Percentiles rank a stretch among this genome's conserved stretches.
Conservation (phyloP, 2,329 filamentous ascomycete genomes). For the Chrysoporthe cubensis region DNA sequence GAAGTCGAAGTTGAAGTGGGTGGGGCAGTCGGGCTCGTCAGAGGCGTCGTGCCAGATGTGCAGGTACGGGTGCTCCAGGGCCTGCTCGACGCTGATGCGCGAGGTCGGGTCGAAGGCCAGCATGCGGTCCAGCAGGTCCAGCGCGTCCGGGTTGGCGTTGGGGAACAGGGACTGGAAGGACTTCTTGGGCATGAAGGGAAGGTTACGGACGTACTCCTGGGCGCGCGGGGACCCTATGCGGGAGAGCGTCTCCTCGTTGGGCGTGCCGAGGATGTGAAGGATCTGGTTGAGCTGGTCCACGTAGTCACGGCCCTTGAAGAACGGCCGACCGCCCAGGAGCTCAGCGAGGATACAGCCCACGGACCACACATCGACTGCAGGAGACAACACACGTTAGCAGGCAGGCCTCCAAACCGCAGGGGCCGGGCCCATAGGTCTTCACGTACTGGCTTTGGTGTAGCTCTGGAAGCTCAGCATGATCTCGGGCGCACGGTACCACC, state of each 20-base stretch:
- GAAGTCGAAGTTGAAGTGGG: conserved; percentile 97
- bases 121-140: conserved; percentile 96
- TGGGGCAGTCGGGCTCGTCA: conserved; percentile 91
- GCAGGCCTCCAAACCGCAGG: not conserved
- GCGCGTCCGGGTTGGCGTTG: conserved; percentile 91
- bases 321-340: conserved; percentile 91
- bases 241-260: conserved; percentile 89
- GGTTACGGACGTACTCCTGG: conserved; percentile 97
- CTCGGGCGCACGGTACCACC: conserved; percentile 94
- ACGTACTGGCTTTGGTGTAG: conserved; percentile 99
- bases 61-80: conserved; percentile 94
- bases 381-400: conserved; percentile 6
- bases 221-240: conserved; percentile 94
- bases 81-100: conserved; percentile 92
- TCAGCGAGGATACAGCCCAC: conserved; percentile 98
- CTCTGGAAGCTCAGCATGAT: conserved; percentile 99
- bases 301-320: conserved; percentile 99
- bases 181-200: conserved; percentile 93
- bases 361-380: conserved; percentile 96
- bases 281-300: conserved; percentile 99
- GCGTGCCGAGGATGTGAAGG: conserved; percentile 94
- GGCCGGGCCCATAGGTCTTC: not conserved
- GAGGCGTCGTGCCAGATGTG: conserved; percentile 98
- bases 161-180: conserved; percentile 88
- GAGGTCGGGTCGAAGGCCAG: conserved; percentile 93